Conservation (phyloP, 2,329 filamentous ascomycete genomes). For the Dryadomyces quercus-mongolicae region DNA sequence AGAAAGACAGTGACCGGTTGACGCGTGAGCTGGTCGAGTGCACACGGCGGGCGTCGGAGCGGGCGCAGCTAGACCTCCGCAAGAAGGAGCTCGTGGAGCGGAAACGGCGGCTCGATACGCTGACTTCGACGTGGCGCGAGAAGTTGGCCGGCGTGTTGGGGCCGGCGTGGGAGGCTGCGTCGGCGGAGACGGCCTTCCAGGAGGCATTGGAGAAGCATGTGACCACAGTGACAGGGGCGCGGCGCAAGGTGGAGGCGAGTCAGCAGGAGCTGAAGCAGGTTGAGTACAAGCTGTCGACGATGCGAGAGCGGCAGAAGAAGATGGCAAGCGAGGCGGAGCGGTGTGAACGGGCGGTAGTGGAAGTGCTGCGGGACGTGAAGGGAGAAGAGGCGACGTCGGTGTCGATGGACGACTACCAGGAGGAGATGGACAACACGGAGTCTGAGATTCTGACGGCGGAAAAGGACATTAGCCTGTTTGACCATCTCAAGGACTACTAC, state of each 20-base stretch:
- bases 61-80: conserved; percentile 72
- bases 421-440: conserved; percentile 36
- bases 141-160: conserved; percentile 57
- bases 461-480: conserved; percentile 57
- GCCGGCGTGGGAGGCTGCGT: conserved; percentile 53
- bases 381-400: conserved; percentile 19
- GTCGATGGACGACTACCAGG: conserved; percentile 40
- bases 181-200: conserved; percentile 61
- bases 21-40: conserved; percentile 74
- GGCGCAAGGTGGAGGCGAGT: conserved; percentile 57
- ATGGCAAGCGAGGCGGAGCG: conserved; percentile 49
- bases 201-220: conserved; percentile 44
- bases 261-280: conserved; percentile 65
- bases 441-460: conserved; percentile 48
- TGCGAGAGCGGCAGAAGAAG: conserved; percentile 51
- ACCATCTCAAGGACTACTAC: conserved; percentile 61
- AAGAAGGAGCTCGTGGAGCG: conserved; percentile 69
- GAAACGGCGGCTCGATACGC: conserved; percentile 62
- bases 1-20: conserved; percentile 60
- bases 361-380: conserved; percentile 32
- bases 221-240: conserved; percentile 47
- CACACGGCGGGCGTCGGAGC: conserved; percentile 67
- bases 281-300: conserved; percentile 57
- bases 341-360: conserved; percentile 45
- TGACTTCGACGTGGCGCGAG: conserved; percentile 61